phyloP scores from a whole-genome alignment of 768 basidiomycete species.

The Hydnomerulius pinastri region DNA sequence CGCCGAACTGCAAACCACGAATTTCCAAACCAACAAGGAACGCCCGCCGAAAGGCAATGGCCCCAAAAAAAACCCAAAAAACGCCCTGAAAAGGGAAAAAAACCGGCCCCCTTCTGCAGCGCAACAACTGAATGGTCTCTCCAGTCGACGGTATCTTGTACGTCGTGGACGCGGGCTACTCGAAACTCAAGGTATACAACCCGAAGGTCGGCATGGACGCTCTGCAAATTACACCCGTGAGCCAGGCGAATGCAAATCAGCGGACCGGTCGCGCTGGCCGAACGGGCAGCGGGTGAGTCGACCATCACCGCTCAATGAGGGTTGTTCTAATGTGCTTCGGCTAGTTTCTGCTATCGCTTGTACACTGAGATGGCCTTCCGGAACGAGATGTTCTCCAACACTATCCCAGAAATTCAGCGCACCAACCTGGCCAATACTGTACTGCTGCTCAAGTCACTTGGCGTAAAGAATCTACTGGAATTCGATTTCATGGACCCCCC shows the following conservation, averaged over 20 bases:
- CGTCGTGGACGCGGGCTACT: conserved; percentile 96
- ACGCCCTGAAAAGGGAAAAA: conserved; percentile 86
- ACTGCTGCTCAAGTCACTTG: conserved; percentile 88
- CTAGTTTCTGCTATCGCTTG: conserved; percentile 90
- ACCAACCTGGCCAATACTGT: conserved; percentile 99
- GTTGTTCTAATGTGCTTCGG: conserved; percentile 3
- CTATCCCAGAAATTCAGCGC: conserved; percentile 97
- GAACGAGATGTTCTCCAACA: conserved; percentile 94
- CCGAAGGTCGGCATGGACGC: conserved; percentile 99
- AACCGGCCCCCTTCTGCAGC: not conserved
- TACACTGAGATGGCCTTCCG: conserved; percentile 97
- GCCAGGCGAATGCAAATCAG: conserved; percentile 97
- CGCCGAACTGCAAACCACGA: conserved; percentile 95
- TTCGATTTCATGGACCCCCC: conserved; percentile 99
- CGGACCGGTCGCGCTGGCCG: conserved; percentile 95
- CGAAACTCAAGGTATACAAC: conserved; percentile 98
- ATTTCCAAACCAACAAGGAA: conserved; percentile 95
- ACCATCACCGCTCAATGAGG: not conserved
- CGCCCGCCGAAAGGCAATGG: conserved; percentile 94
- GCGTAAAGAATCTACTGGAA: conserved; percentile 95
- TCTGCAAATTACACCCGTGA: conserved; percentile 97
- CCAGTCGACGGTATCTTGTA: conserved; percentile 96
- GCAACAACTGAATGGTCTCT: conserved; percentile 6
- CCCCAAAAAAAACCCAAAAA: conserved; percentile 98
- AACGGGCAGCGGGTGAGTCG: conserved; percentile 86